phyloP scores from a whole-genome alignment of 2,329 filamentous ascomycete species.

The Microdochium bolleyi region DNA sequence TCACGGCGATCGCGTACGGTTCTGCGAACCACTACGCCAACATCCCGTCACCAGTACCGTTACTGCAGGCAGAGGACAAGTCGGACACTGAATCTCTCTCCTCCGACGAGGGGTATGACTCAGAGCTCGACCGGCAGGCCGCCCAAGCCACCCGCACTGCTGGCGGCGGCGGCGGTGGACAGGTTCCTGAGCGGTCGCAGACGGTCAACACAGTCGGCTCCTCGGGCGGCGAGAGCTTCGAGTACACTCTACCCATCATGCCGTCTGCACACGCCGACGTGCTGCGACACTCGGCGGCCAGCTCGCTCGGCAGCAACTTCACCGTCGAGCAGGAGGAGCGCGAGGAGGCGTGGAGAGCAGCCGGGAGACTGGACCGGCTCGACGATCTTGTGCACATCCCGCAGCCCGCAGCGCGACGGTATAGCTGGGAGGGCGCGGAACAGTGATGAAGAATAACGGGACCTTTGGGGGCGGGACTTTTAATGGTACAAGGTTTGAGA shows the following conservation, averaged over 20 bases:
- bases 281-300: constrained; percentile 20
- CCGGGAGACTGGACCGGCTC: constrained; percentile 13
- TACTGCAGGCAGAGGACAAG: neutral
- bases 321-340: constrained; percentile 44
- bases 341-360: constrained; percentile 7
- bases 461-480: too few species aligned
- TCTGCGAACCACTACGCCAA: neutral
- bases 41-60: neutral
- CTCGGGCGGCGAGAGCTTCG: constrained; percentile 15
- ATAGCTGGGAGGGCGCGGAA: constrained; percentile 19
- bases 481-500: too few species aligned
- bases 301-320: constrained; percentile 49
- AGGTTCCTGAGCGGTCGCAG: constrained; percentile 4
- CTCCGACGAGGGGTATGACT: neutral
- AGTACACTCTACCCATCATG: constrained; percentile 15
- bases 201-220: constrained; percentile 1
- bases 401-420: constrained; percentile 20
- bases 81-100: neutral
- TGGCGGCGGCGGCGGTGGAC: neutral
- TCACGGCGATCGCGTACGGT: neutral
- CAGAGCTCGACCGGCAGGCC: neutral
- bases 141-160: neutral
- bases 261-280: constrained; percentile 14
- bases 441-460: neutral
- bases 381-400: constrained; percentile 23